These are phyloP conservation scores for Beauveria bassiana DNA, from an alignment of 2,329 filamentous ascomycete genomes.

Conservation along the genomic window DNA sequence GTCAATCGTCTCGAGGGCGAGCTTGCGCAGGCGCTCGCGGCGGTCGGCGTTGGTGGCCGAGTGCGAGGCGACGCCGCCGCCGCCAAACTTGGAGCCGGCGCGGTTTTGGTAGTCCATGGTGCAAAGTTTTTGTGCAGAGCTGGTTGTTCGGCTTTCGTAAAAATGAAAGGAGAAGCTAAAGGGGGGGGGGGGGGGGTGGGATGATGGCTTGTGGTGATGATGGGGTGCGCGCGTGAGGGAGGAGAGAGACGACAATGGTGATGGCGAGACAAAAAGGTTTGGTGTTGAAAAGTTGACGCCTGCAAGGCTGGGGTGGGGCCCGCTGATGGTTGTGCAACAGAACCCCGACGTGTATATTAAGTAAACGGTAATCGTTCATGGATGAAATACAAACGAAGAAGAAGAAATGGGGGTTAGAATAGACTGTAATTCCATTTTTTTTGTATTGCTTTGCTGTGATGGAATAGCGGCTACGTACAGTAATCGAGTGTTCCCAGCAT, in stretches of 20 bases:
- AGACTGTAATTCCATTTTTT: no score
- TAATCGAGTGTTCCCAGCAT: no score
- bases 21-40: conserved; percentile 92
- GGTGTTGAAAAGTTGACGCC: conserved; percentile 15
- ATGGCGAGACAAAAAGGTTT: not conserved
- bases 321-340: not conserved
- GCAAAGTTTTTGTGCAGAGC: not conserved
- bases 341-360: not conserved
- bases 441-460: no score
- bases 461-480: no score
- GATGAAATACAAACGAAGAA: no score
- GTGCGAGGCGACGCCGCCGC: conserved; percentile 89
- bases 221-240: not conserved
- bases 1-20: conserved; percentile 97
- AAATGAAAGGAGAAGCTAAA: not conserved
- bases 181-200: no score
- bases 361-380: no score
- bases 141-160: not conserved
- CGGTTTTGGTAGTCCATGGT: conserved; percentile 77
- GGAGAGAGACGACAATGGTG: not conserved
- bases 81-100: conserved; percentile 94
- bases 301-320: conserved; percentile 1
- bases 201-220: not conserved
- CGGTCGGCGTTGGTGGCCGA: conserved; percentile 94
- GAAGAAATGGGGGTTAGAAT: no score